Base-by-base conservation (phyloP, 306 rosid species). In the Begonia masoniana region DNA sequence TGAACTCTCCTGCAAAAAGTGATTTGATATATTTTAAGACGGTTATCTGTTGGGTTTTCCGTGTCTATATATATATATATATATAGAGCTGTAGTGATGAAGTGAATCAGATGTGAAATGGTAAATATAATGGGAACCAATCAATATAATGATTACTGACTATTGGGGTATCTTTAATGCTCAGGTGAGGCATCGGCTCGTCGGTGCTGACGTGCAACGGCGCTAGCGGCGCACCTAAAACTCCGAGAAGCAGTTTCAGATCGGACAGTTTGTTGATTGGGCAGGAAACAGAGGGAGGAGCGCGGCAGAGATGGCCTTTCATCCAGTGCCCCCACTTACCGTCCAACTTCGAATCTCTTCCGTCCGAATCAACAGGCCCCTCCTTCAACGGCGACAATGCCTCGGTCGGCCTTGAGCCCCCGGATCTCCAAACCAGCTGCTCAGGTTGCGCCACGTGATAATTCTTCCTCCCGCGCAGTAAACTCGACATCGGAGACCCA, bases 301-400 rank as follows among this genome's bases (percentile, higher is more conserved):
- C 71, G 56, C 96, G 65, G 13, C 85, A 70, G 10, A 85, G 83
- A 56, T 82, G 83, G 0, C 88, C 94, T 71, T 72, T 91, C 96
- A 81, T 83, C 99, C 99, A 91, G 50, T 77, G 78, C 12, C 88
- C 86, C 96, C 96, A 86, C 55, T 74, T 66, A 0, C 96, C 94
- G 47, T 86, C 94, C 63, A 77, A 77, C 48, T 76, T 85, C n/a
- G 72, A 67, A 53, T 83, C 88, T 5, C 54, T 63, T 0, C 69
- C 77, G 56, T 86, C 88, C 53, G 83, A 83, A 10, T 78, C 94
- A 59, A 86, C 95, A 7, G 99, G 99, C 0, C 99, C 99, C 54
- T 92, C 99, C 72, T 72, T 86, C 62, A 92, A 68, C 56, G 99
- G 99, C n/a, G 99, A 83, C 55, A 92, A 63, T 4, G 99, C 93